Percentiles rank a stretch among this genome's conserved stretches.
phyloP scores from a whole-genome alignment of 176 grass and related monocot species.

The Puya raimondii region DNA sequence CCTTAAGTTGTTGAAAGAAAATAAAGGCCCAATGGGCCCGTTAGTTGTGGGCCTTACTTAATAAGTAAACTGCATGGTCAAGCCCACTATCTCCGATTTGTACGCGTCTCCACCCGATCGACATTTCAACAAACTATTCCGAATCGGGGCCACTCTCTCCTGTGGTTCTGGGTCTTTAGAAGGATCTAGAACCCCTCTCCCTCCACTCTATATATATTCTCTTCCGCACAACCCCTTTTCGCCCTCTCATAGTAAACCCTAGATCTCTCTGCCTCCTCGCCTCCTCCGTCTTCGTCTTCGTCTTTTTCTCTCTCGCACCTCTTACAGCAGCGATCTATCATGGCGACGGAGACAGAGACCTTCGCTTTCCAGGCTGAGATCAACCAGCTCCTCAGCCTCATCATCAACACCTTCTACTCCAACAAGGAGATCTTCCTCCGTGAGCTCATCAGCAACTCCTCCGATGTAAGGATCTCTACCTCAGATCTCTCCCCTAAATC shows the following conservation, averaged over 20 bases:
- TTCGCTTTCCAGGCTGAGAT: constrained; percentile 99
- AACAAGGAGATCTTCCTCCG: constrained; percentile 99
- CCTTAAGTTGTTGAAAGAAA: too few species aligned
- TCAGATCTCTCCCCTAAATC: neutral
- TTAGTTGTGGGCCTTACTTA: too few species aligned
- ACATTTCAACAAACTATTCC: too few species aligned
- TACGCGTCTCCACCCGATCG: too few species aligned
- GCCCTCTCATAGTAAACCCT: neutral
- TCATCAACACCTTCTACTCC: constrained; percentile 99
- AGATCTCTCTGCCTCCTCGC: constrained; percentile 33
- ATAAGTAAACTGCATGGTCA: too few species aligned
- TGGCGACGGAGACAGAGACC: constrained; percentile 84
- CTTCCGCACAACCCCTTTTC: neutral
- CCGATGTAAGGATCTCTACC: constrained; percentile 52
- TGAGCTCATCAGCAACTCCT: constrained; percentile 86
- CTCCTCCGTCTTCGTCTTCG: neutral
- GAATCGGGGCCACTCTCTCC: neutral
- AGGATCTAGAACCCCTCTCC: constrained; percentile 47
- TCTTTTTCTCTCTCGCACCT: neutral
- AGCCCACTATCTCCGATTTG: too few species aligned
- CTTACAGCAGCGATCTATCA: constrained; percentile 1
- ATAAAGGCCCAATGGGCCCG: too few species aligned
- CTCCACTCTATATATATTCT: constrained; percentile 20
- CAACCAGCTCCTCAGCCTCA: constrained; percentile 84
- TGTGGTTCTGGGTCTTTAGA: constrained; percentile 20